Evolutionary conservation across 352 stramenopile species (phyloP), one percentile per base, ranked within the genome.

Genomic region (Phytophthora palmivora): DNA sequence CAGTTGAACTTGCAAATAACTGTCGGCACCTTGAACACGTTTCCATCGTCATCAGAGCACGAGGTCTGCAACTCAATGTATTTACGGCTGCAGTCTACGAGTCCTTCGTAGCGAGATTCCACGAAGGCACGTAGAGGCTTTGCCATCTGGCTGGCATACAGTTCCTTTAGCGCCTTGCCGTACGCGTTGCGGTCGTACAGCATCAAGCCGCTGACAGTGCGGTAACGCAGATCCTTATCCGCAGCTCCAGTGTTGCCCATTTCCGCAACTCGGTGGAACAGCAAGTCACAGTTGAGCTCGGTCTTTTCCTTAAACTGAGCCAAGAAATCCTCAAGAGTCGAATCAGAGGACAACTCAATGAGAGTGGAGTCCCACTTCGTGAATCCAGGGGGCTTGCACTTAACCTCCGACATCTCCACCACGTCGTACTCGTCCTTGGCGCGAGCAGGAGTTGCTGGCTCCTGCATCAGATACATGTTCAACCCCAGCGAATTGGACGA

Each of bases 401-500:
- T 91, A 14, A 95, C 87, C 60, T 95, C 84, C 33, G 77, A 82
- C 87, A 95, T 95, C 51, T 95, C 87, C 19, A 95, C 85, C 28
- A 92, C 78, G 39, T 98, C 92, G 63, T 97, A 97, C 66, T 97
- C 88, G 60, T 97, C 91, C 76, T 97, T 95, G 18, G 88, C 84
- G 67, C 91, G 94, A 74, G 83, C 76, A 16, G 89, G 86, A 15
- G 74, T 65, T 11, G 87, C 89, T 21, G 92, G 91, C 67, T 97
- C 91, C 50, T 93, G 89, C 74, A 98, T 88, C 49, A 97, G 75
- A 72, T 97, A 97, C 83, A 94, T 96, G 78, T 97, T 97, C 18
- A 97, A 72, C 4, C 88, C 92, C 5, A 98, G 71, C 56, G 91
- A 96, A 74, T 97, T 97, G 30, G 84, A 96, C 36, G 89, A 97